Base-by-base conservation (phyloP, 352 stramenopile species). In the Pythium pyrilobum region DNA sequence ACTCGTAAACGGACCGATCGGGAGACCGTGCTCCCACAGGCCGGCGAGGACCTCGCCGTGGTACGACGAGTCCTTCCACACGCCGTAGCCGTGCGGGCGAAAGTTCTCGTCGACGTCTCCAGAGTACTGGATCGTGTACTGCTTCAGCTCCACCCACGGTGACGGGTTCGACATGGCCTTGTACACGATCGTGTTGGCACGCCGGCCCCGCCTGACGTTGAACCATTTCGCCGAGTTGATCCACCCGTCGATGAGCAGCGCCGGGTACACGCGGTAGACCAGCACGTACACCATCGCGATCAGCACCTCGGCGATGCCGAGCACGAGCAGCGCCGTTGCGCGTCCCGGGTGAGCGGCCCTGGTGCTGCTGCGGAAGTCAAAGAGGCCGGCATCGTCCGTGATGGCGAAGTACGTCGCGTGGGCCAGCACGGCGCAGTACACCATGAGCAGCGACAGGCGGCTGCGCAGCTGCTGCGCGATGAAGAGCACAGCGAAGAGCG, bases 51-150 rank as follows among this genome's bases (percentile, higher is more conserved):
- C 64, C 53, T 91, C 81, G 31, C 81, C 81, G 27, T 87, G 66
- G 53, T 68, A 88, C 4, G 66, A 59, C 39, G 81, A 67, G 53
- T 91, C 81, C 5, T 61, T 69, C 81, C 81, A 91, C 4, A 69
- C 64, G 1, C 81, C 81, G 32, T 57, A 68, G 27, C 81, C 81
- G 38, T 91, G 69, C 8, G 81, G 77, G n/a, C 72, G 58, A 5
- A 69, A 71, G 1, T 69, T 29, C 1, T 54, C 62, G 49, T 89
- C 68, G 2, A 71, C 62, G 0, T 72, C 72, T 18, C 81, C 81
- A 11, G 54, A 65, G 58, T 88, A 91, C 11, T 56, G 56, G 43
- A 82, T 75, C 16, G 46, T 59, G 46, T 67, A 59, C n/a, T 57
- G 64, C 20, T 61, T 69, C 5, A 40, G 42, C 32, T 23, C 29